Base-by-base conservation (phyloP, 202 grass and related monocot genomes). In the Cymbopogon flexuosus region DNA sequence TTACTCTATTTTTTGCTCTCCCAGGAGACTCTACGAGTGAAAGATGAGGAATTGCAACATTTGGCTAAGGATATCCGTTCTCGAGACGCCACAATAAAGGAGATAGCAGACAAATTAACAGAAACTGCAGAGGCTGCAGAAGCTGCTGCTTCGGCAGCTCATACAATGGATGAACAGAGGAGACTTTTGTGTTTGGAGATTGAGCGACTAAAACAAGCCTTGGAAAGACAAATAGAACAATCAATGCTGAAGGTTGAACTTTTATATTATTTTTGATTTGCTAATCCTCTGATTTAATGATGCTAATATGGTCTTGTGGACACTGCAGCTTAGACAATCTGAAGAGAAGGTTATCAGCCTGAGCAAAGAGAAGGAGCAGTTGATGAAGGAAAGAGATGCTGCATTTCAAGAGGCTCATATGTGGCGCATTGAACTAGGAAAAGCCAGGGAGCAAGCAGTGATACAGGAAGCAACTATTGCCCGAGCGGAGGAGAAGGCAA, bases 41-140 rank as follows among this genome's bases (percentile, higher is more conserved):
- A 99, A 93, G 90, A 99, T 78, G 96, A 99, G 80, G 96, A 96
- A 60, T 80, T 99, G 80, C 87, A 92, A 57, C 86, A 93, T 83
- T 82, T 99, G 85, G 92, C 96, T 70, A 99, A 96, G 83, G 92
- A 93, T 62, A 79, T 99, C 34, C 88, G 83, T 72, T 83, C 90
- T 73, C 90, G 96, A 65, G 92, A 99, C 78, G 77, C 88, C 81
- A 91, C 90, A 5, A 99, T 99, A 63, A 93, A 85, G 85, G 96
- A 91, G 79, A 89, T 93, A 65, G 90, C 92, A 66, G 90, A 99
- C 34, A 99, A 91, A 80, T 78, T 99, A 77, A 93, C 90, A 75
- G 92, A 91, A 74, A 96, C 96, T 63, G 96, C 89, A 43, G 90
- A 90, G 84, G 88, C 92, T 76, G 92, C 92, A 12, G 88, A 96